Conservation (phyloP, 352 stramenopile species). For the Pseudoperonospora humuli region DNA sequence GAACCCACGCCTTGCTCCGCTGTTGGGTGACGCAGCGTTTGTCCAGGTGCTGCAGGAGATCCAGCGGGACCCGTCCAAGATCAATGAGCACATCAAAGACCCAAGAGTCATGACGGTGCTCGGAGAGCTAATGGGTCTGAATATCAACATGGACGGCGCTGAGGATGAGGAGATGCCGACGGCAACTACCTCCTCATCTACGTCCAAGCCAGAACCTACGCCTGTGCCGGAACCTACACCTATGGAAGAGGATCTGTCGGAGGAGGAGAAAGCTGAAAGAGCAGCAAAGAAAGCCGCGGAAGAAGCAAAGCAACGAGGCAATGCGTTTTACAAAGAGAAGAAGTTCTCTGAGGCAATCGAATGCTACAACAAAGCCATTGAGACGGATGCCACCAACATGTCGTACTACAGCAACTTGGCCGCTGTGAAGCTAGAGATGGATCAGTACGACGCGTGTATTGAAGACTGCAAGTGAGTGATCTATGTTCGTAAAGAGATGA, state of each 20-base stretch:
- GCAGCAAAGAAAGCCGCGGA: slow-evolving; percentile 66
- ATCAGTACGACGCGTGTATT: slow-evolving; percentile 93
- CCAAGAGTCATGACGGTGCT: slow-evolving; percentile 83
- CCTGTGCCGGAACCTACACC: slow-evolving; percentile 39
- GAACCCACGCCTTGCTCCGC: slow-evolving; percentile 80
- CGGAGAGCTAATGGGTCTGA: slow-evolving; percentile 77
- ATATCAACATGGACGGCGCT: slow-evolving; percentile 51
- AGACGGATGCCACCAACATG: slow-evolving; percentile 94
- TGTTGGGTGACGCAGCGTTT: slow-evolving; percentile 92
- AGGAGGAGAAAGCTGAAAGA: slow-evolving; percentile 73
- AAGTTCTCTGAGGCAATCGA: slow-evolving; percentile 91
- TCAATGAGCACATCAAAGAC: slow-evolving; percentile 76
- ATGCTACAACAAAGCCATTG: slow-evolving; percentile 95
- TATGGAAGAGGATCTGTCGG: slow-evolving; percentile 80
- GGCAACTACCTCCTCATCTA: slow-evolving; percentile 12
- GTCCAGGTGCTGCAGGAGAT: slow-evolving; percentile 67
- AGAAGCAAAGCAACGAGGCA: slow-evolving; percentile 92
- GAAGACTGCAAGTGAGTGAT: slow-evolving; percentile 79
- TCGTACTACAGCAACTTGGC: slow-evolving; percentile 96
- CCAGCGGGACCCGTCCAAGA: slow-evolving; percentile 65
- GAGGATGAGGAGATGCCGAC: slow-evolving; percentile 47
- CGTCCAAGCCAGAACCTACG: slow-evolving; percentile 24
- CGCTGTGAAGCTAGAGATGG: slow-evolving; percentile 95
- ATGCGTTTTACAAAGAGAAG: slow-evolving; percentile 97
- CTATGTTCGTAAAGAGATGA: slow-evolving; percentile 1